Evolutionary conservation across 495 filamentous ascomycete genomes (phyloP).

Genomic region (Aspergillus sparsus): DNA sequence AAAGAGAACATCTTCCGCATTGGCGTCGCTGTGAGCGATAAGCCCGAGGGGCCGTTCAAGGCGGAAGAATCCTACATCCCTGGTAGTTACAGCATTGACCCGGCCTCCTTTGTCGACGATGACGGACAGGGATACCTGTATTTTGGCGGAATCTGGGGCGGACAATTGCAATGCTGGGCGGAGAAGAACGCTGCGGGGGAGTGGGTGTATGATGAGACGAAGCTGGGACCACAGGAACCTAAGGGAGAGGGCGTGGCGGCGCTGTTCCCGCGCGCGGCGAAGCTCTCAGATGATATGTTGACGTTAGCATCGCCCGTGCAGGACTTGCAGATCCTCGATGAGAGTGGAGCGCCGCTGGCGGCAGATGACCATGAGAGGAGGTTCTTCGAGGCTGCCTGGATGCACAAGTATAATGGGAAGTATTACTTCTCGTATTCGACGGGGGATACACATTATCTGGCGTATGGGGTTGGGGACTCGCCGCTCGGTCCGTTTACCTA

Average conservation of each 20-base stretch:
- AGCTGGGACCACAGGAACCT: conserved; percentile 55
- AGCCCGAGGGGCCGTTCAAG: conserved; percentile 48
- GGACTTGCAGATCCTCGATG: conserved; percentile 59
- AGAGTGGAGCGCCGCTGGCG: conserved; percentile 55
- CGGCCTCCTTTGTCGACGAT: conserved; percentile 52
- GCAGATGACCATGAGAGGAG: conserved; percentile 69
- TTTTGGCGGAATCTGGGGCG: conserved; percentile 66
- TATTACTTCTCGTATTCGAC: conserved; percentile 81
- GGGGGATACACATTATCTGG: conserved; percentile 71
- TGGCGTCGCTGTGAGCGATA: conserved; percentile 47
- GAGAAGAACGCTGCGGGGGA: conserved; percentile 25
- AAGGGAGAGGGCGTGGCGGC: conserved; percentile 48
- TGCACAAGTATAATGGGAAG: conserved; percentile 62
- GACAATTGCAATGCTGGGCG: conserved; percentile 62
- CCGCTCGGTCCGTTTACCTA: conserved; percentile 73
- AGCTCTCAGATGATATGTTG: conserved; percentile 62
- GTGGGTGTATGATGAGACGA: conserved; percentile 49
- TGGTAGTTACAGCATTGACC: conserved; percentile 52
- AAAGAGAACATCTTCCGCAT: conserved; percentile 61
- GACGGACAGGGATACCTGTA: conserved; percentile 52
- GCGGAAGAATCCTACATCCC: conserved; percentile 39
- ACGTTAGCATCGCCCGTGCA: conserved; percentile 50
- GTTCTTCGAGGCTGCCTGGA: conserved; percentile 81
- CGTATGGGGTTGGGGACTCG: conserved; percentile 59
- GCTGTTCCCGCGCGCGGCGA: conserved; percentile 61